These are phyloP conservation scores for Orbilia blumenaviensis DNA, from an alignment of 2,329 filamentous ascomycete species.

Conservation along the genomic window DNA sequence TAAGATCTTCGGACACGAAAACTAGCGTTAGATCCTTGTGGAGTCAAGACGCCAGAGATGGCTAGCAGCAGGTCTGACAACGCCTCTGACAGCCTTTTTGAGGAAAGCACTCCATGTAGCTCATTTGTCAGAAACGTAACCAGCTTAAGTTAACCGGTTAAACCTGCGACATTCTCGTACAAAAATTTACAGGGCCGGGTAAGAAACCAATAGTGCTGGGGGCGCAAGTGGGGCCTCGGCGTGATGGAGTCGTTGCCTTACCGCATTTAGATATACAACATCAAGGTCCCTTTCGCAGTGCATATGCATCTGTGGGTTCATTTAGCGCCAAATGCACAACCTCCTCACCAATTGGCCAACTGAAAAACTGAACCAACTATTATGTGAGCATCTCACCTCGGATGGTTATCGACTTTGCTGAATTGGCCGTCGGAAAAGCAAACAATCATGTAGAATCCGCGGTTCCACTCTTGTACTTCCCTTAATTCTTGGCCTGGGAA, in stretches of 20 bases:
- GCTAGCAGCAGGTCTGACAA: not conserved
- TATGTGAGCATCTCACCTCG: not conserved
- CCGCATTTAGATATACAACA: conserved; percentile 18
- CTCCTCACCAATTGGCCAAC: not conserved
- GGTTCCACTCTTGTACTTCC: not conserved
- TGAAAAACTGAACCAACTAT: not conserved
- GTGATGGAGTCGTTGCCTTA: conserved; percentile 3
- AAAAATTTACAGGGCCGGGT: not conserved
- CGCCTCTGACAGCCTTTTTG: not conserved
- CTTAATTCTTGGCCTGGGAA: not conserved
- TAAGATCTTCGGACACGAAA: not conserved
- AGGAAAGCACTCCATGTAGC: not conserved
- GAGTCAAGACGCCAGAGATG: not conserved
- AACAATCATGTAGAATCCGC: not conserved
- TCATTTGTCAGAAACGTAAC: not conserved
- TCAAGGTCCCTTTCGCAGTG: conserved; percentile 14
- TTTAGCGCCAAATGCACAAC: conserved; percentile 3
- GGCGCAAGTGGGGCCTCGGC: not conserved
- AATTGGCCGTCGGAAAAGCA: conserved; percentile 6
- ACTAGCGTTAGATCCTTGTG: not conserved
- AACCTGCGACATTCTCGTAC: conserved; percentile 1
- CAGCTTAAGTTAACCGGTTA: conserved; percentile 1
- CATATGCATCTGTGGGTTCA: not conserved
- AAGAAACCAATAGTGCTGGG: not conserved
- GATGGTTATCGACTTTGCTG: not conserved